phyloP scores from a whole-genome alignment of 176 grass and related monocot species.

The Aegilops tauschii region DNA sequence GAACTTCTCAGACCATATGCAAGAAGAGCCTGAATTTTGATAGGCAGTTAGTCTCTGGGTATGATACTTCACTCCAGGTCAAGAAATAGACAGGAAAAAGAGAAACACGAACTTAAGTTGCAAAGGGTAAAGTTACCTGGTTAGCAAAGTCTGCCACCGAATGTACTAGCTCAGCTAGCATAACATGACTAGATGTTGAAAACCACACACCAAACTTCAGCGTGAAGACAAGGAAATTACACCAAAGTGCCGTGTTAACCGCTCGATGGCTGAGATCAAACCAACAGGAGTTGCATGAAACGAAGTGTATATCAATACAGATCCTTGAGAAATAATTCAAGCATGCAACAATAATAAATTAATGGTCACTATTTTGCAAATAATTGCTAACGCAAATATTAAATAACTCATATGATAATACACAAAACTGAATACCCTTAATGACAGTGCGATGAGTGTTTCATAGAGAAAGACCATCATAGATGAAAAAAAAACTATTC shows the following conservation, averaged over 20 bases:
- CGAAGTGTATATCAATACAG: conserved; percentile 12
- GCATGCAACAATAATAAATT: conserved; percentile 21
- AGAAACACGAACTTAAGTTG: conserved; percentile 1
- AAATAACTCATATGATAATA: not conserved
- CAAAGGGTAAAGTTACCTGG: conserved; percentile 54
- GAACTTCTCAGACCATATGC: conserved; percentile 96
- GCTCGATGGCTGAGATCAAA: conserved; percentile 76
- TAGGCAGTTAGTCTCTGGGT: not conserved
- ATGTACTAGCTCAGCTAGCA: conserved; percentile 93
- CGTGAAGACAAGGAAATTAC: conserved; percentile 98
- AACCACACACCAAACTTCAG: conserved; percentile 96
- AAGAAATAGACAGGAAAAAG: conserved; percentile 16
- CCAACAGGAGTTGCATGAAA: conserved; percentile 26
- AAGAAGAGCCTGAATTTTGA: conserved; percentile 75
- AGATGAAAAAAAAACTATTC: not conserved
- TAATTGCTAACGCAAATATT: not conserved
- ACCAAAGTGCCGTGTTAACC: conserved; percentile 88
- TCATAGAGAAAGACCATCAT: not conserved
- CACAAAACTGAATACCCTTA: not conserved
- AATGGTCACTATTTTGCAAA: conserved; percentile 9
- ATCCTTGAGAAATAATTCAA: conserved; percentile 7
- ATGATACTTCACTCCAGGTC: not conserved
- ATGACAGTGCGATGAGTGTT: not conserved
- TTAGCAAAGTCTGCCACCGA: conserved; percentile 91
- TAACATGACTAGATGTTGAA: conserved; percentile 98